These are phyloP conservation scores for Sodiomyces alkalinus DNA, from an alignment of 2,329 filamentous ascomycete genomes.

Conservation along the genomic window DNA sequence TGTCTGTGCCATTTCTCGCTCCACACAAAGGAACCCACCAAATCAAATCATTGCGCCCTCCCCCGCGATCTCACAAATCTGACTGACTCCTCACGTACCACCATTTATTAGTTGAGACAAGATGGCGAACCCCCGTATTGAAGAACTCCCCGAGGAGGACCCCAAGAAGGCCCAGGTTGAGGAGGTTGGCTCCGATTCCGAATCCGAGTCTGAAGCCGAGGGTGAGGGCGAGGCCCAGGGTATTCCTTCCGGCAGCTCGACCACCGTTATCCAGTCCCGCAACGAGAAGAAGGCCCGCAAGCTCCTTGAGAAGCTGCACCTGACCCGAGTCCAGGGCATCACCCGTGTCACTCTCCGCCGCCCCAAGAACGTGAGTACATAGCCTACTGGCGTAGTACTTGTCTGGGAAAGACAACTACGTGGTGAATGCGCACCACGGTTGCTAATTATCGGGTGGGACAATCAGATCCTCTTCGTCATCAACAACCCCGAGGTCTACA, in stretches of 20 bases:
- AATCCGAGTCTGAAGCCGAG: constrained; percentile 63
- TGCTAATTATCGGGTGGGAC: neutral
- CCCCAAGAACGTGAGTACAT: constrained; percentile 89
- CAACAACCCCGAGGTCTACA: constrained; percentile 99
- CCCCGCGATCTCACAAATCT: too few species aligned
- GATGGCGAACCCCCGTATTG: constrained; percentile 96
- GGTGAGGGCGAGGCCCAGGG: constrained; percentile 61
- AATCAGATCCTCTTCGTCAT: constrained; percentile 94
- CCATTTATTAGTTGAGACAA: too few species aligned
- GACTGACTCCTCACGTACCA: too few species aligned
- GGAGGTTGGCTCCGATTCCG: constrained; percentile 55
- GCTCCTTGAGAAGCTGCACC: constrained; percentile 94
- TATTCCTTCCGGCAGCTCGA: constrained; percentile 60
- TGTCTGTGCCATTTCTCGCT: too few species aligned
- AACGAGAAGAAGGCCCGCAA: constrained; percentile 99
- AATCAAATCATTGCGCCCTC: too few species aligned
- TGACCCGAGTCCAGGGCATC: constrained; percentile 93
- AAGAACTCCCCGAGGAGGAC: constrained; percentile 91
- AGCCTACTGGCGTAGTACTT: neutral
- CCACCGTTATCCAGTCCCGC: constrained; percentile 87
- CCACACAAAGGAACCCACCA: constrained; percentile 8
- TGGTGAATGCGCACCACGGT: too few species aligned
- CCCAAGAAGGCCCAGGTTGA: constrained; percentile 67
- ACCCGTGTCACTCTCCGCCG: constrained; percentile 94
- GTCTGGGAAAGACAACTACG: neutral